Conservation (phyloP, 495 filamentous ascomycete species). For the Jackrogersella multiformis region DNA sequence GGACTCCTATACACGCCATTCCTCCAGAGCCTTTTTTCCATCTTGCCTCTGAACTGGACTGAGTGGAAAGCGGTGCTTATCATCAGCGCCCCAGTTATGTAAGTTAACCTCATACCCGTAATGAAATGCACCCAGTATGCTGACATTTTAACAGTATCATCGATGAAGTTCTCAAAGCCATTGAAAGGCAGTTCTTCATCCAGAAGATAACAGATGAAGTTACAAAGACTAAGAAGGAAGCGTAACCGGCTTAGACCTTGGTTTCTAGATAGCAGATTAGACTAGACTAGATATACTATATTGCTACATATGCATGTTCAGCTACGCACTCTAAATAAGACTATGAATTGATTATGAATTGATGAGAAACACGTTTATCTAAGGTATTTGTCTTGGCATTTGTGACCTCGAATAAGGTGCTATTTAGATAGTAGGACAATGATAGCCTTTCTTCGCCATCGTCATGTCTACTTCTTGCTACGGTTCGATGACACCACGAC, state of each 20-base stretch:
- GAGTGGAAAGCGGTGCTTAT: constrained; percentile 94
- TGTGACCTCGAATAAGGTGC: constrained; percentile 5
- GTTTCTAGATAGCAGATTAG: constrained; percentile 45
- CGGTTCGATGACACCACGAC: not conserved
- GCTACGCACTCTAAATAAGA: constrained; percentile 12
- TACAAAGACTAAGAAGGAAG: constrained; percentile 56
- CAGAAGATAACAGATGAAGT: constrained; percentile 44
- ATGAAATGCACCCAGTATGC: constrained; percentile 30
- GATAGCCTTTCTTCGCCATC: constrained; percentile 16
- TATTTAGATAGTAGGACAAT: constrained; percentile 36
- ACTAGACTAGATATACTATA: constrained; percentile 29
- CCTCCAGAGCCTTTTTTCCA: constrained; percentile 88
- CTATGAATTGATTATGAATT: constrained; percentile 21
- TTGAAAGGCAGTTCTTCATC: constrained; percentile 73
- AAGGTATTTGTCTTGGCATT: constrained; percentile 17
- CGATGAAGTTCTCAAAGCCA: constrained; percentile 86
- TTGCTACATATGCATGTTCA: constrained; percentile 18
- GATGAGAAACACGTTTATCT: not conserved
- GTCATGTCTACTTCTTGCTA: constrained; percentile 11
- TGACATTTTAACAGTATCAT: constrained; percentile 73
- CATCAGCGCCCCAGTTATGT: constrained; percentile 95
- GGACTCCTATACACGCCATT: constrained; percentile 91
- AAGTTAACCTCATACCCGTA: constrained; percentile 54
- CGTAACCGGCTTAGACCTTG: constrained; percentile 30
- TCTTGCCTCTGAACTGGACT: constrained; percentile 83